Evolutionary conservation across 768 basidiomycete genomes (phyloP).

Genomic region (Boletus barrowsii): DNA sequence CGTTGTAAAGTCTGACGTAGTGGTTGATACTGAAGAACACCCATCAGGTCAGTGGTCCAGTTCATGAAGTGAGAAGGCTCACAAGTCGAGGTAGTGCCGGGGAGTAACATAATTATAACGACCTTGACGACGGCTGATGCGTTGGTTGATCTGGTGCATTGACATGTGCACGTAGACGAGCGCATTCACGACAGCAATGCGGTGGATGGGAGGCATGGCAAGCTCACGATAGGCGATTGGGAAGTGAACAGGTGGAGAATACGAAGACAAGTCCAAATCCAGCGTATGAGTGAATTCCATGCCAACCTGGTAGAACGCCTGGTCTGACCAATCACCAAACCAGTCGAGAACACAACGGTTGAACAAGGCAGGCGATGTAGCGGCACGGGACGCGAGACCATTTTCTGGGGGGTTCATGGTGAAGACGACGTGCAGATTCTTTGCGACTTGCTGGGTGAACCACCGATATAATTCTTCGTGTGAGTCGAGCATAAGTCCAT

Average conservation of each 20-base stretch:
- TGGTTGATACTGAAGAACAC: slow-evolving; percentile 77
- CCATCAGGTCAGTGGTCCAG: slow-evolving; percentile 3
- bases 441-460: slow-evolving; percentile 98
- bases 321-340: slow-evolving; percentile 99
- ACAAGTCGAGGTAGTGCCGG: slow-evolving; percentile 98
- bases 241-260: slow-evolving; percentile 77
- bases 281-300: slow-evolving; percentile 94
- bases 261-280: slow-evolving; percentile 85
- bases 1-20: slow-evolving; percentile 90
- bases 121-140: slow-evolving; percentile 89
- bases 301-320: slow-evolving; percentile 97
- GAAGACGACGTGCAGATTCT: slow-evolving; percentile 97
- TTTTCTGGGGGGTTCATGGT: slow-evolving; percentile 99
- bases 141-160: slow-evolving; percentile 83
- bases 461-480: slow-evolving; percentile 97
- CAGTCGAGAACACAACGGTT: slow-evolving; percentile 99
- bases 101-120: slow-evolving; percentile 96
- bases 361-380: slow-evolving; percentile 96
- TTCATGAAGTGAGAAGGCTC: slow-evolving; percentile 37
- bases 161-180: slow-evolving; percentile 90
- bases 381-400: slow-evolving; percentile 91
- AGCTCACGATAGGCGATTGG: slow-evolving; percentile 86
- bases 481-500: slow-evolving; percentile 97
- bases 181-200: slow-evolving; percentile 89
- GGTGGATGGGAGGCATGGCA: slow-evolving; percentile 82